phyloP scores from a whole-genome alignment of 2,329 filamentous ascomycete genomes.

The Teratosphaeria viscida region DNA sequence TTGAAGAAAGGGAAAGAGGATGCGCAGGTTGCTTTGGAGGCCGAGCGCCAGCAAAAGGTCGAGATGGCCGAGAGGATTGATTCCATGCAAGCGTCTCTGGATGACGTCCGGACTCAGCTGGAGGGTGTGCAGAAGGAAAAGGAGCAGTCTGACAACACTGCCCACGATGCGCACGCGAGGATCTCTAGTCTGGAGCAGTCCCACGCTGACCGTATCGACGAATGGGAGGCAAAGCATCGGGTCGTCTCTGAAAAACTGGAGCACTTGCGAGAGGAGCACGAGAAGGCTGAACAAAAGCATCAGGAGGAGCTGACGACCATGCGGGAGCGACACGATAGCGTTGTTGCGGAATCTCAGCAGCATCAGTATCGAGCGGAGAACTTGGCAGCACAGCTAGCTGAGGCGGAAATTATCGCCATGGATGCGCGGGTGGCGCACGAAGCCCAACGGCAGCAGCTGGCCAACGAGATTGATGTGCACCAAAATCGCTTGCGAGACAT shows the following conservation, averaged over 20 bases:
- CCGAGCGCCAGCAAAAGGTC: slow-evolving; percentile 3
- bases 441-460: slow-evolving; percentile 5
- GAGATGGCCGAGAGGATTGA: slow-evolving; percentile 8
- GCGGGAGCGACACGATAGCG: slow-evolving; percentile 5
- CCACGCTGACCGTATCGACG: neutral
- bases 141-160: neutral
- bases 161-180: neutral
- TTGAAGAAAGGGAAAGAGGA: slow-evolving; percentile 1
- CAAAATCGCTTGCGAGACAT: slow-evolving; percentile 6
- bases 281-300: slow-evolving; percentile 1
- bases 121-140: slow-evolving; percentile 2
- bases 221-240: neutral
- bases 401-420: slow-evolving; percentile 8
- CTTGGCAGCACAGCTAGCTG: slow-evolving; percentile 2
- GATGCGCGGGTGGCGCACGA: slow-evolving; percentile 3
- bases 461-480: slow-evolving; percentile 7
- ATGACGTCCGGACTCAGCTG: slow-evolving; percentile 7
- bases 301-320: slow-evolving; percentile 10
- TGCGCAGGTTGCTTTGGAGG: slow-evolving; percentile 1
- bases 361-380: slow-evolving; percentile 2
- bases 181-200: neutral
- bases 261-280: slow-evolving; percentile 3
- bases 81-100: slow-evolving; percentile 4
- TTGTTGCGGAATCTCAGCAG: slow-evolving; percentile 7
- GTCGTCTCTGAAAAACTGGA: neutral